Evolutionary conservation across 306 rosid genomes (phyloP).

Genomic region (Dalbergia oliveri): DNA sequence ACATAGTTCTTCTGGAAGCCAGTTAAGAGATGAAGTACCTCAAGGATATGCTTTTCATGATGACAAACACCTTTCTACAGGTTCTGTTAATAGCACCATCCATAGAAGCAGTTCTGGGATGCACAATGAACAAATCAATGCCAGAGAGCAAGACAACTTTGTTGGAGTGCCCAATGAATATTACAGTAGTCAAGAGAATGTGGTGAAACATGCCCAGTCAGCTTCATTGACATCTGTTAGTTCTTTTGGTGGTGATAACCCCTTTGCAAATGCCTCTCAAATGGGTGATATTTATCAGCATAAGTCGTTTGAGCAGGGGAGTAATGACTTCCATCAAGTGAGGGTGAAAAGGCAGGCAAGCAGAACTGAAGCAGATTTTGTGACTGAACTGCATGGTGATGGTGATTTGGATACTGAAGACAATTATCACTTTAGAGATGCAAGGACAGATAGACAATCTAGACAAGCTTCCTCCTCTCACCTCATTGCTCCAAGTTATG

Average conservation of each 20-base stretch:
- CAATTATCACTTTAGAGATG: conserved; percentile 53
- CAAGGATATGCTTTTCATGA: conserved; percentile 47
- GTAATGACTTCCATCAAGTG: conserved; percentile 47
- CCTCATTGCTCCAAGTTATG: conserved; percentile 51
- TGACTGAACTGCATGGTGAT: conserved; percentile 47
- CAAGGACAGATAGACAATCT: conserved; percentile 53
- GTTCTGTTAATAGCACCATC: conserved; percentile 42
- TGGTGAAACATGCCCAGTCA: conserved; percentile 47
- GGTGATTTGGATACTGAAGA: conserved; percentile 55
- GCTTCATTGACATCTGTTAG: conserved; percentile 50
- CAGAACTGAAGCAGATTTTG: conserved; percentile 52
- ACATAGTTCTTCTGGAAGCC: conserved; percentile 43
- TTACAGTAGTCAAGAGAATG: conserved; percentile 47
- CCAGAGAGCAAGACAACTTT: conserved; percentile 51
- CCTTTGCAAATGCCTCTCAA: conserved; percentile 50
- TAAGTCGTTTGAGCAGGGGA: conserved; percentile 56
- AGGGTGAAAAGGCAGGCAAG: conserved; percentile 55
- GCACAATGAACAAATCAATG: conserved; percentile 45
- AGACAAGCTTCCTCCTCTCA: conserved; percentile 56
- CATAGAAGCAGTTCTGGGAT: conserved; percentile 48
- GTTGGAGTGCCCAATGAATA: conserved; percentile 45
- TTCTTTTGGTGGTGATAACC: conserved; percentile 46
- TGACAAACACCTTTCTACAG: conserved; percentile 51
- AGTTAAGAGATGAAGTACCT: conserved; percentile 55
- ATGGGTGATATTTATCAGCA: conserved; percentile 52